Evolutionary conservation across 176 grass and related monocot species (phyloP).

Genomic region (Pontederia paniculata): DNA sequence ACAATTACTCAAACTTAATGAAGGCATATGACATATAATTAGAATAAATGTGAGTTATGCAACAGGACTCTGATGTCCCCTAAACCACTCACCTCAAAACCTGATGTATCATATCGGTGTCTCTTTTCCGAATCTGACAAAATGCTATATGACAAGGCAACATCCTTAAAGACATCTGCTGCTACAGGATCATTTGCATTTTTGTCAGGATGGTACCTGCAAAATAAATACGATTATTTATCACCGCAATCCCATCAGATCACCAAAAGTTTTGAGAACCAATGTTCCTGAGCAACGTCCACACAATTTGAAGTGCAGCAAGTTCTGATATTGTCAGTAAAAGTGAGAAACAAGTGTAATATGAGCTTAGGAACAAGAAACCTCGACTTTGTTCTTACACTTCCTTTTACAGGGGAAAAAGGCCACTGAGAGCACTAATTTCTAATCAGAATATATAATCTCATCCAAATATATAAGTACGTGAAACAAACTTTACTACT

Average conservation of each 20-base stretch:
- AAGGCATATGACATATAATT: background rate
- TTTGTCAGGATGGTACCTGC: slow-evolving; percentile 94
- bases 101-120: slow-evolving; percentile 87
- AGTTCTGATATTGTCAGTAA: too few species aligned
- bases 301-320: too few species aligned
- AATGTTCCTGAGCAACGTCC: too few species aligned
- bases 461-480: too few species aligned
- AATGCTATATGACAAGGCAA: slow-evolving; percentile 97
- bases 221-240: slow-evolving; percentile 5
- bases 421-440: too few species aligned
- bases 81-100: slow-evolving; percentile 72
- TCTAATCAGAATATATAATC: too few species aligned
- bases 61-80: background rate
- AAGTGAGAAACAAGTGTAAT: too few species aligned
- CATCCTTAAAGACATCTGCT: slow-evolving; percentile 96
- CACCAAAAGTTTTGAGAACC: too few species aligned
- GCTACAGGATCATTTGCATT: slow-evolving; percentile 94
- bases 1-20: background rate
- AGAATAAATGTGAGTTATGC: background rate
- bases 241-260: background rate
- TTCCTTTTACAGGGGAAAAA: too few species aligned
- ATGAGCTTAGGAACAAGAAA: too few species aligned
- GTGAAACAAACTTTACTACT: too few species aligned
- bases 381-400: too few species aligned
- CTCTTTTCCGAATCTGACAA: slow-evolving; percentile 96